phyloP scores from a whole-genome alignment of 768 basidiomycete species.

The Bullera alba region DNA sequence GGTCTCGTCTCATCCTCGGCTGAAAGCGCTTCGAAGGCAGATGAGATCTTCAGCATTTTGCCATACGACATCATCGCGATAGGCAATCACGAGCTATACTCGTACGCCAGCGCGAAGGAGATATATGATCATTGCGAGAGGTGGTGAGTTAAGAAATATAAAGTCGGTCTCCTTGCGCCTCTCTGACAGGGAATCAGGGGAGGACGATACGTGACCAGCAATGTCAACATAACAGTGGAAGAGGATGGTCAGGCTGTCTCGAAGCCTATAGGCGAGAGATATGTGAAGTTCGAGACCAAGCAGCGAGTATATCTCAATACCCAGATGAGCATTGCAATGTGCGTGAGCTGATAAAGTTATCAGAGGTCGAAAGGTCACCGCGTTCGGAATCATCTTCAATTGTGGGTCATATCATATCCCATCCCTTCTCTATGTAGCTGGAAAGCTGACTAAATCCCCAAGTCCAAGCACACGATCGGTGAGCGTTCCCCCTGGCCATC shows the following conservation, averaged over 20 bases:
- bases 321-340: background rate
- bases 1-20: conserved; percentile 38
- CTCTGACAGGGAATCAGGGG: conserved; percentile 42
- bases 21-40: conserved; percentile 47
- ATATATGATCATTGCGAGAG: conserved; percentile 21
- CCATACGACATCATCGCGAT: conserved; percentile 78
- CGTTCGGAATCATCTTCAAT: conserved; percentile 71
- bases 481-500: conserved; percentile 5
- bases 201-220: conserved; percentile 73
- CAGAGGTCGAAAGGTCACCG: conserved; percentile 65
- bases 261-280: conserved; percentile 52
- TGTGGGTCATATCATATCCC: conserved; percentile 47
- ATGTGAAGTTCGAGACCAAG: conserved; percentile 64
- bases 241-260: conserved; percentile 40
- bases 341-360: background rate
- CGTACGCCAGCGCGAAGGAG: conserved; percentile 32
- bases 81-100: conserved; percentile 85
- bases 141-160: conserved; percentile 30
- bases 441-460: background rate
- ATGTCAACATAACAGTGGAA: conserved; percentile 73
- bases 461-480: conserved; percentile 51
- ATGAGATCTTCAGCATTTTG: conserved; percentile 63
- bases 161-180: background rate
- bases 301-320: conserved; percentile 51
- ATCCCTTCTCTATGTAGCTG: background rate